Evolutionary conservation across 1,284 basidiomycete genomes (phyloP).

Genomic region (Rhodotorula sp.): DNA sequence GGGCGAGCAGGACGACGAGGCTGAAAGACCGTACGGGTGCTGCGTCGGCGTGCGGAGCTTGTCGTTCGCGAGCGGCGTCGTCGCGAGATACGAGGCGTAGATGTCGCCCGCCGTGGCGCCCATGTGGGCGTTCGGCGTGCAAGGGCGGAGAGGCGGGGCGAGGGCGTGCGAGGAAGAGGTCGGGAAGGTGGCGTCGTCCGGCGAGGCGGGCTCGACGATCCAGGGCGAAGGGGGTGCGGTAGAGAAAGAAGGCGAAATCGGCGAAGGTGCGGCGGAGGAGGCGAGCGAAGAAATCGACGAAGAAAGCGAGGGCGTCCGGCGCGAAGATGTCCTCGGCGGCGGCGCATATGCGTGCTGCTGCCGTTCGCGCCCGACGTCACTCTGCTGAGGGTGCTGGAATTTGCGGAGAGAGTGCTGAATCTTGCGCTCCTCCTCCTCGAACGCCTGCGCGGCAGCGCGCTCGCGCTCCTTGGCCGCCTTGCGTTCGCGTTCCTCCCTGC

Average conservation of each 20-base stretch:
- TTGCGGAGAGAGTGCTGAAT: neutral
- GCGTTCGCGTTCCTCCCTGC: constrained; percentile 2
- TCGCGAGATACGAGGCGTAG: constrained; percentile 29
- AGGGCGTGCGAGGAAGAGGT: neutral
- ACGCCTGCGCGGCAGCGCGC: neutral
- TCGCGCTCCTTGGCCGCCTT: constrained; percentile 5
- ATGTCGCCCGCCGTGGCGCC: constrained; percentile 1
- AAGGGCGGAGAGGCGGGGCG: neutral
- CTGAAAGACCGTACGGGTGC: neutral
- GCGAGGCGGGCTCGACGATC: constrained; percentile 17
- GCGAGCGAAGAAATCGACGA: constrained; percentile 14
- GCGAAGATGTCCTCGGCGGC: constrained; percentile 10
- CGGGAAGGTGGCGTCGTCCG: neutral
- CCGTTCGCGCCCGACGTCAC: neutral
- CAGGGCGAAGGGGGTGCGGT: neutral
- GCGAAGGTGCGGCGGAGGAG: constrained; percentile 15
- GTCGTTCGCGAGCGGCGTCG: constrained; percentile 15
- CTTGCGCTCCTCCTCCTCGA: neutral
- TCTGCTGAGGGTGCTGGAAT: constrained; percentile 3
- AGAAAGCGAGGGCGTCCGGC: constrained; percentile 20
- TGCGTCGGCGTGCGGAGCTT: constrained; percentile 20
- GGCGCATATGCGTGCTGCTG: neutral
- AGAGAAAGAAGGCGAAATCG: constrained; percentile 17
- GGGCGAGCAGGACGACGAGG: neutral
- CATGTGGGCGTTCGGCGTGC: constrained; percentile 1